Evolutionary conservation across 2,329 filamentous ascomycete genomes (phyloP).

Genomic region (Cladosporium colombiae): DNA sequence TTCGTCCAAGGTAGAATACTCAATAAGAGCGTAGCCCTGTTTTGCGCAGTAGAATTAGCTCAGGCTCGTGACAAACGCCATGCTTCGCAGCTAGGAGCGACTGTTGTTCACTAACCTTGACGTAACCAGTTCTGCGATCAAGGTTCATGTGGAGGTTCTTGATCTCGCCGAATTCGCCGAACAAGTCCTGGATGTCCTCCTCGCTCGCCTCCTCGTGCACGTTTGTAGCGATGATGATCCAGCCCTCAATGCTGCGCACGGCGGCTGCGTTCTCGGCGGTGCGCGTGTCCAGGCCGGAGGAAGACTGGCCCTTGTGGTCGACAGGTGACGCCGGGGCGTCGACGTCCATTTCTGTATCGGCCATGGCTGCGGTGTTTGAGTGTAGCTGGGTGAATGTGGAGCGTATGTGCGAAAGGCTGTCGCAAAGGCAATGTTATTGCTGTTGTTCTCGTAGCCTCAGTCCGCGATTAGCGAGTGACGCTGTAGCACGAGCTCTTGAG

Average conservation of each 20-base stretch:
- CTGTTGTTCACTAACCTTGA: slow-evolving; percentile 62
- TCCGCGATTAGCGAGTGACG: neutral
- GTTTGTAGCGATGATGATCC: slow-evolving; percentile 85
- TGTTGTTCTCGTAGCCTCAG: slow-evolving; percentile 1
- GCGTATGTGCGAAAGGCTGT: neutral
- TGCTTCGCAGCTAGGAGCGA: neutral
- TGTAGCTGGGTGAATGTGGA: neutral
- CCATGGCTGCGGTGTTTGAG: slow-evolving; percentile 30
- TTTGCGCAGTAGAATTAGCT: slow-evolving; percentile 1
- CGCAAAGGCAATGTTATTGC: neutral
- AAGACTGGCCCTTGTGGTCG: slow-evolving; percentile 23
- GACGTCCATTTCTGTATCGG: slow-evolving; percentile 58
- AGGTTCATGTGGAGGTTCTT: slow-evolving; percentile 85
- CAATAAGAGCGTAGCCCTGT: slow-evolving; percentile 82
- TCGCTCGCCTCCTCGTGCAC: slow-evolving; percentile 86
- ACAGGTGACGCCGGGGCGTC: slow-evolving; percentile 49
- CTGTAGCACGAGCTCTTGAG: neutral
- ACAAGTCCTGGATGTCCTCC: slow-evolving; percentile 78
- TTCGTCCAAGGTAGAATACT: slow-evolving; percentile 77
- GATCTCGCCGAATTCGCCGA: slow-evolving; percentile 82
- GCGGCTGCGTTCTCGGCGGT: slow-evolving; percentile 74
- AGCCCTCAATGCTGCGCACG: slow-evolving; percentile 84
- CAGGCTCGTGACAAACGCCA: neutral
- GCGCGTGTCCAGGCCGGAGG: slow-evolving; percentile 59
- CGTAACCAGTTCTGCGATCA: slow-evolving; percentile 79